Base-by-base conservation (phyloP, 208 protist genomes). In the Leishmania arabica region DNA sequence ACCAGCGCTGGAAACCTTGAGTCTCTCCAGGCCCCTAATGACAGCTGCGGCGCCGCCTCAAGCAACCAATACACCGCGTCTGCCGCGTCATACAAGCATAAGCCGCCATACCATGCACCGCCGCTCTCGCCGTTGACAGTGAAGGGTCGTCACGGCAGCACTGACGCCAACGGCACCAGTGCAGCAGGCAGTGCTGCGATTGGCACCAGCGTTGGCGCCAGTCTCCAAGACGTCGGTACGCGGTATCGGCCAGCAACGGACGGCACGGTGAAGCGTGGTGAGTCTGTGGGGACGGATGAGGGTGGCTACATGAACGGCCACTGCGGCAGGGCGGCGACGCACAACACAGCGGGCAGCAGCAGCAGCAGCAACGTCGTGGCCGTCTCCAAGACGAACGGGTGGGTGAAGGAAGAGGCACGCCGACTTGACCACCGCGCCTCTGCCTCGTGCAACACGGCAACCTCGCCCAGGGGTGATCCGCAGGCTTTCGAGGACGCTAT, bases 321-420 rank as follows among this genome's bases (percentile, higher is more conserved):
- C 45, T 51, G 27, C 17, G 11, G 15, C 40, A 53, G 45, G 45
- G 24, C 15, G 17, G n/a, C 47, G 47, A 40, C 47, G 47, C 70
- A 74, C 70, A 40, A 37, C 42, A 73, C 45, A 6, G 77, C 51
- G 34, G 42, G 47, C 24, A n/a, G 34, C 34, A 34, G 34, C 34
- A 54, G n/a, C 47, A 37, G 47, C 70, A 37, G 70, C 45, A 24
- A 40, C 27, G 47, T 6, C 11, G 70, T 31, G 42, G 58, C 76
- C 53, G 68, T 54, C 31, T 47, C 66, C 21, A 74, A 54, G 56
- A 80, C 80, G 17, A 78, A 72, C 51, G 81, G 85, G 15, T 88
- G 85, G 85, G 85, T 88, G 31, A 78, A 77, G 34, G 85, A 88
- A 71, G 81, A 85, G 78, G 81, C 64, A 27, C 85, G 85, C 17